phyloP scores from a whole-genome alignment of 2,329 filamentous ascomycete genomes.

The Aureobasidium musti region DNA sequence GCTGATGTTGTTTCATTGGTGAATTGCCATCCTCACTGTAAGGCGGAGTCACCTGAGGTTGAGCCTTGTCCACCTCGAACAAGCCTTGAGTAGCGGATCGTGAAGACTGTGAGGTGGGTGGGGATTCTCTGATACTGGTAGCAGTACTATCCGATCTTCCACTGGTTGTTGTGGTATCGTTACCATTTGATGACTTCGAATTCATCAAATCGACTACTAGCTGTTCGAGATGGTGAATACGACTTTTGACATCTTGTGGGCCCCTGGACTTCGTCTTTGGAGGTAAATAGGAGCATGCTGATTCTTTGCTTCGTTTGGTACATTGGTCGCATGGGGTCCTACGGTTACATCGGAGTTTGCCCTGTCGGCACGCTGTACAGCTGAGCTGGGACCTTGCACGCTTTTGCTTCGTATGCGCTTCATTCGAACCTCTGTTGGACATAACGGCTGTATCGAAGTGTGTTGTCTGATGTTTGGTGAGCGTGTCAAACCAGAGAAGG shows the following conservation, averaged over 20 bases:
- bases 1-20: conserved; percentile 43
- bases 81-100: neutral
- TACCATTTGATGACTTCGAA: conserved; percentile 4
- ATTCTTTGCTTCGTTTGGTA: conserved; percentile 40
- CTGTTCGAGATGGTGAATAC: conserved; percentile 41
- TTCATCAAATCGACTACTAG: conserved; percentile 44
- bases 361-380: conserved; percentile 42
- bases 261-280: conserved; percentile 40
- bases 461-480: neutral
- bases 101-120: neutral
- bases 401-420: conserved; percentile 39
- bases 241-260: conserved; percentile 41
- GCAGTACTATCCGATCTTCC: neutral
- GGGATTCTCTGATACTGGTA: neutral
- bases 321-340: conserved; percentile 44
- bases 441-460: neutral
- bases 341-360: conserved; percentile 44
- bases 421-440: neutral
- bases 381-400: conserved; percentile 42
- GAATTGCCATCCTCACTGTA: conserved; percentile 19
- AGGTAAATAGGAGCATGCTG: conserved; percentile 40
- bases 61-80: neutral
- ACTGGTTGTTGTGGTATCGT: neutral
- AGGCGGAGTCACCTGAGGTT: conserved; percentile 2
- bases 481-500: neutral